A percentile compares a stretch with the other conserved stretches of the same genome.
These are phyloP conservation scores for Lentinus polychrous DNA, from an alignment of 1,284 basidiomycete genomes.

Conservation along the genomic window DNA sequence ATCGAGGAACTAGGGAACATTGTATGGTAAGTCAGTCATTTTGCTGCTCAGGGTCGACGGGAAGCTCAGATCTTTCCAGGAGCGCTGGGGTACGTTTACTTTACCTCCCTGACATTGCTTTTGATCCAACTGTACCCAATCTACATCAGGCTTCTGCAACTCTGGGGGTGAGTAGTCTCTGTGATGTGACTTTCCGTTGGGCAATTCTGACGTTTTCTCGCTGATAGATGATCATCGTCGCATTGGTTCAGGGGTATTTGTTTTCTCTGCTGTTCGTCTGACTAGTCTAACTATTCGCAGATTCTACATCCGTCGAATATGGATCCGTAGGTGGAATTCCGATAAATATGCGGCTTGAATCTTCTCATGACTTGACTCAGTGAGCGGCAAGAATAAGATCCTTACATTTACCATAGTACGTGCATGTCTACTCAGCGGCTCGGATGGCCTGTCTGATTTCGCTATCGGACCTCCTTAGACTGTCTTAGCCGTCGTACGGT, in stretches of 20 bases:
- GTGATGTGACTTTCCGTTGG: background rate
- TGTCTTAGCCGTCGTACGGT: no score
- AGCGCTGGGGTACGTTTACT: slow-evolving; percentile 1
- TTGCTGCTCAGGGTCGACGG: background rate
- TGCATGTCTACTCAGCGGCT: background rate
- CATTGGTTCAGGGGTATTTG: background rate
- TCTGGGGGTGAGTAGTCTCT: background rate
- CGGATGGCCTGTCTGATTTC: no score
- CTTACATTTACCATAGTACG: background rate
- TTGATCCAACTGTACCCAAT: background rate
- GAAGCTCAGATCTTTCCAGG: background rate
- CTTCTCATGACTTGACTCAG: background rate
- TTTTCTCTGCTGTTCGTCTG: background rate
- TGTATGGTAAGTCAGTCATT: background rate
- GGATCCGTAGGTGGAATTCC: background rate
- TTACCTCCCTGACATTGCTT: background rate
- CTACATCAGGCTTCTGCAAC: background rate
- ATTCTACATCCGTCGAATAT: slow-evolving; percentile 5
- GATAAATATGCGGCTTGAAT: background rate
- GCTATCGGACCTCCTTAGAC: no score
- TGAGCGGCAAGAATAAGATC: background rate
- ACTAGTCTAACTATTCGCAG: background rate
- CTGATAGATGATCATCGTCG: slow-evolving; percentile 1
- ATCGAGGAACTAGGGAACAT: background rate
- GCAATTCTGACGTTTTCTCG: background rate